A percentile compares a stretch with the other conserved stretches of the same genome.
Conservation (phyloP, 768 basidiomycete genomes). For the Pulveroboletus sp. region DNA sequence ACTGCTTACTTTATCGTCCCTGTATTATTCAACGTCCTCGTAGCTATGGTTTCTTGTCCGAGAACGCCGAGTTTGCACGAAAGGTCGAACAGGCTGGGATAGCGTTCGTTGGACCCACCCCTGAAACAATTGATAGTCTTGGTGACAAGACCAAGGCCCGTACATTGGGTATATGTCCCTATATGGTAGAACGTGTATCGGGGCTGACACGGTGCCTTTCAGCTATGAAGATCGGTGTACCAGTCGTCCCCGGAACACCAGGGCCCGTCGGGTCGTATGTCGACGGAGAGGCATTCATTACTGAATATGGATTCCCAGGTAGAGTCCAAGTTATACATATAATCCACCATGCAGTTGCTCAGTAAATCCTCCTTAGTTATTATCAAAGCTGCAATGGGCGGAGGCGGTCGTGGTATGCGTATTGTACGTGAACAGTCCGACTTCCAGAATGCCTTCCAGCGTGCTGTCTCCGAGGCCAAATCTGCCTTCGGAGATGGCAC, state of each 20-base stretch:
- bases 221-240: slow-evolving; percentile 90
- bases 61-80: slow-evolving; percentile 94
- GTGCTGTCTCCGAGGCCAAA: slow-evolving; percentile 93
- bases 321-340: slow-evolving; percentile 11
- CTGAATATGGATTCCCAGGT: slow-evolving; percentile 95
- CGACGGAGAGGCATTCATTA: slow-evolving; percentile 84
- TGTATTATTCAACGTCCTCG: slow-evolving; percentile 1
- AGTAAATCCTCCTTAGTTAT: slow-evolving; percentile 55
- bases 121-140: slow-evolving; percentile 93
- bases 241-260: slow-evolving; percentile 97
- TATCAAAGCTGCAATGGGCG: slow-evolving; percentile 99
- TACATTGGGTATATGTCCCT: slow-evolving; percentile 55
- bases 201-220: slow-evolving; percentile 5
- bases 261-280: slow-evolving; percentile 79
- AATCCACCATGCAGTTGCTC: slow-evolving; percentile 4
- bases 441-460: slow-evolving; percentile 84
- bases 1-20: background rate
- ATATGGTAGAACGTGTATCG: background rate
- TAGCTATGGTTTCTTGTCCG: slow-evolving; percentile 96
- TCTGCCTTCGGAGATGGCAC: slow-evolving; percentile 98
- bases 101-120: slow-evolving; percentile 93
- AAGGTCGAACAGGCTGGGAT: slow-evolving; percentile 98
- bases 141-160: slow-evolving; percentile 99
- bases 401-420: slow-evolving; percentile 98
- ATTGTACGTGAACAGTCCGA: slow-evolving; percentile 93